Percentiles rank a stretch among this genome's conserved stretches.
These are phyloP conservation scores for Acrocalymma vagum DNA, from an alignment of 2,329 filamentous ascomycete genomes.

Conservation along the genomic window DNA sequence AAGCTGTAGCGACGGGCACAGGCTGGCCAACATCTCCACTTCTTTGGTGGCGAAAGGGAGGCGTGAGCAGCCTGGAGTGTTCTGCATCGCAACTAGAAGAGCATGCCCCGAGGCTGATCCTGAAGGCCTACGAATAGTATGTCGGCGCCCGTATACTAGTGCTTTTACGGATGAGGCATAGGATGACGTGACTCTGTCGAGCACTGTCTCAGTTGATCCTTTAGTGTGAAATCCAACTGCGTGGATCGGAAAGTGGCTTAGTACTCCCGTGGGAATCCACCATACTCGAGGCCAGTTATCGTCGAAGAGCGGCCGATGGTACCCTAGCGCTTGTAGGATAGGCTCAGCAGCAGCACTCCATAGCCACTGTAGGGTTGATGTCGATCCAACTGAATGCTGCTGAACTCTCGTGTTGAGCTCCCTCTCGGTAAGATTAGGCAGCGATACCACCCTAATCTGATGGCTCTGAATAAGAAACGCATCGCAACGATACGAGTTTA, in stretches of 20 bases:
- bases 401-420: not conserved
- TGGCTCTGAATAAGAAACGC: constrained; percentile 5
- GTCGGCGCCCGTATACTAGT: constrained; percentile 33
- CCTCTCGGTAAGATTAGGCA: not conserved
- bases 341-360: constrained; percentile 1
- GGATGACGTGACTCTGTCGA: constrained; percentile 51
- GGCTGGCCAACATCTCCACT: constrained; percentile 5
- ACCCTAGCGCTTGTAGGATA: constrained; percentile 1
- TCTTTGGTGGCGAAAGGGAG: constrained; percentile 28
- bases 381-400: not conserved
- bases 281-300: constrained; percentile 7
- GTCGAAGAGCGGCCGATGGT: not conserved
- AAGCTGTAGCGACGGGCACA: constrained; percentile 6
- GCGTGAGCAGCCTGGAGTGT: constrained; percentile 19
- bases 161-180: constrained; percentile 48
- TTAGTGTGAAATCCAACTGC: constrained; percentile 33
- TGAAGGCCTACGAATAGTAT: not conserved
- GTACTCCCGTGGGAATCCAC: constrained; percentile 9
- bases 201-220: constrained; percentile 26
- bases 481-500: constrained; percentile 6
- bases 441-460: not conserved
- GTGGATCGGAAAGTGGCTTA: constrained; percentile 12
- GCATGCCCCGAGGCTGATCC: constrained; percentile 15
- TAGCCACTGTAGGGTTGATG: constrained; percentile 2
- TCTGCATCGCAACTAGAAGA: constrained; percentile 41